phyloP scores from a whole-genome alignment of 352 stramenopile genomes.

The Pythium plurisporium region DNA sequence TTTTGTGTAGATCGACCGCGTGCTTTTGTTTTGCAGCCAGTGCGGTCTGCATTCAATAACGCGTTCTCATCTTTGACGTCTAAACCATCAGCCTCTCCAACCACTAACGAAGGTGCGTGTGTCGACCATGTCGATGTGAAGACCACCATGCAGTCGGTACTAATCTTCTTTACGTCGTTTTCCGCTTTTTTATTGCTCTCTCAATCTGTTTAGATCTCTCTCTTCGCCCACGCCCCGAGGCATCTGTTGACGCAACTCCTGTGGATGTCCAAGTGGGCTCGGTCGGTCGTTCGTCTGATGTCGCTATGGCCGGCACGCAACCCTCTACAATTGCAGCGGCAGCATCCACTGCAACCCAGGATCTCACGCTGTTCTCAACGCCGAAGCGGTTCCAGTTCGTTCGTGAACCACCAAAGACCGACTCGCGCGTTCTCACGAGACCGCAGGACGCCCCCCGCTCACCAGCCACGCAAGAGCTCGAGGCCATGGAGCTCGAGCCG shows the following conservation, averaged over 20 bases:
- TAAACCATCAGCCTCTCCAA: not conserved
- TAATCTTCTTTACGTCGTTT: not conserved
- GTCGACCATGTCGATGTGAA: no score
- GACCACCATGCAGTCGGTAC: no score
- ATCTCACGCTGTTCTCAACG: constrained; percentile 42
- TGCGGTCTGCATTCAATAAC: constrained; percentile 21
- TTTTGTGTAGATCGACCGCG: constrained; percentile 10
- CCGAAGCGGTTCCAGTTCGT: constrained; percentile 78
- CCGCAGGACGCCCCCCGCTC: constrained; percentile 31
- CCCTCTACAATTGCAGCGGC: constrained; percentile 21
- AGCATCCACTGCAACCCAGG: constrained; percentile 26
- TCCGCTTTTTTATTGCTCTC: not conserved
- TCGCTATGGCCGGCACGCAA: not conserved
- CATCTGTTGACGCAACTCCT: constrained; percentile 8
- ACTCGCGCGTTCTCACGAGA: constrained; percentile 44
- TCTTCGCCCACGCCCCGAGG: constrained; percentile 4
- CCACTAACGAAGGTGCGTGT: constrained; percentile 10
- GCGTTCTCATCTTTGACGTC: constrained; percentile 9
- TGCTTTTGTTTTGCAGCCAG: constrained; percentile 13
- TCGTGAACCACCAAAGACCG: constrained; percentile 47
- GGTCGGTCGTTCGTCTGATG: not conserved
- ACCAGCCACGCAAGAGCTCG: constrained; percentile 55
- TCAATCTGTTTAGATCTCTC: constrained; percentile 16
- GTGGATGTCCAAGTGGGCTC: constrained; percentile 15
- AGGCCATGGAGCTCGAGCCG: constrained; percentile 70